Conservation (phyloP, 345 rosid species). For the Gossypium anomalum region DNA sequence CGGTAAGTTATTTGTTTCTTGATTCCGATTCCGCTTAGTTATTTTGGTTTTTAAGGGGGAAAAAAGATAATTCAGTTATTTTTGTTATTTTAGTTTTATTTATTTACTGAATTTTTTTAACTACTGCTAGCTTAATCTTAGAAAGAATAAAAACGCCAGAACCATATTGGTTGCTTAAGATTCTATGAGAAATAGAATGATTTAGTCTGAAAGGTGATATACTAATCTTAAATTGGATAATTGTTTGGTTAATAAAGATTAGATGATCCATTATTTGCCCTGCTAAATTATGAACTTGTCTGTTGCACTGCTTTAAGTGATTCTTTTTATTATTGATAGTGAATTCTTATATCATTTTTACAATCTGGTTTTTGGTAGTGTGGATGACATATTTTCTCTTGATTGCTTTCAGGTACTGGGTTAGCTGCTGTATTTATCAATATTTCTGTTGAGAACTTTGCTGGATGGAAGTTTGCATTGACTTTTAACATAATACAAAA, state of each 20-base stretch:
- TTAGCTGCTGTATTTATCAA: slow-evolving; percentile 91
- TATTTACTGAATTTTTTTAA: not conserved
- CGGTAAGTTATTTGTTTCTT: not conserved
- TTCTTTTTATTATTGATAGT: too few species aligned
- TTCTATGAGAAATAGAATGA: not conserved
- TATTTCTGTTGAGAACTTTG: slow-evolving; percentile 91
- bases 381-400: not conserved
- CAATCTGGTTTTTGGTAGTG: not conserved
- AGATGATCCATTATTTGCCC: not conserved
- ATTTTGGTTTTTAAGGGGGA: not conserved
- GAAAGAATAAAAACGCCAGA: not conserved
- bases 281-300: not conserved
- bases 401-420: slow-evolving; percentile 68
- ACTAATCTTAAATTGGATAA: not conserved
- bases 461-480: slow-evolving; percentile 84
- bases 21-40: not conserved
- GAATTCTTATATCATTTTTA: not conserved
- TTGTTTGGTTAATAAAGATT: not conserved
- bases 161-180: not conserved
- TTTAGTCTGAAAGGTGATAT: not conserved
- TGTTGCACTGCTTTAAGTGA: not conserved
- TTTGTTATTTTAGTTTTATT: not conserved
- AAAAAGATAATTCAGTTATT: not conserved
- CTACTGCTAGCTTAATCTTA: not conserved
- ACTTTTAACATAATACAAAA: slow-evolving; percentile 80